Base-by-base conservation (phyloP, 2,329 filamentous ascomycete genomes). In the Didymella glomerata region DNA sequence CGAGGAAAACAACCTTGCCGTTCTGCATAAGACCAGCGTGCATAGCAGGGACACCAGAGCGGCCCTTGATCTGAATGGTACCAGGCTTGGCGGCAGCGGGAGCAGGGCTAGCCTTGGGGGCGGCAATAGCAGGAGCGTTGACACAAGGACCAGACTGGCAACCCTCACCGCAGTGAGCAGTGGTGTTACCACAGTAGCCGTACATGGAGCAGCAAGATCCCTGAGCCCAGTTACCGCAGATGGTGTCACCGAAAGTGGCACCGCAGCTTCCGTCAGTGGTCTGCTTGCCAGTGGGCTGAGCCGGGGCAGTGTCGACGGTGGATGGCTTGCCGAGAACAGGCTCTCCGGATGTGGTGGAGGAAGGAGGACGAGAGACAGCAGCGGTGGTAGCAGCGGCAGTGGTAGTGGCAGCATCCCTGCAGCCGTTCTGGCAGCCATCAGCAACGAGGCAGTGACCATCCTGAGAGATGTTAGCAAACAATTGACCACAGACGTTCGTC, bases 31-130 rank as follows among this genome's bases (percentile, higher is more conserved):
- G 78, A 65, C 80, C 84, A 62, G 85, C 85, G 66, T 87, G 85
- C 86, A 88, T 88, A 16, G 81, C 85, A 40, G 86, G 85, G n/a
- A 88, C 86, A 64, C 86, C 86, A 51, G 84, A 84, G 57, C 81
- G 75, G 18, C 85, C 85, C 54, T 84, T 78, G 34, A 85, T 71
- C 2, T 74, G 73, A 65, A 87, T 82, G 34, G 73, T 74, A 30
- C 82, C 83, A 32, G 79, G 78, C 47, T 80, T 81, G 14, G 77
- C 67, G 54, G 79, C 79, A 14, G 71, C 74, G 30, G 82, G 81
- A 41, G 82, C 82, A 22, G 82, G 78, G 54, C 77, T 79, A 18
- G 79, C 76, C 27, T 73, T 74, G 34, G 79, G 79, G n/a, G 78
- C 78, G 28, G 78, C 64, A 4, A 68, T 68, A 7, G 81, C 74